Base-by-base conservation (phyloP, 768 basidiomycete genomes). In the Auricularia cornea region DNA sequence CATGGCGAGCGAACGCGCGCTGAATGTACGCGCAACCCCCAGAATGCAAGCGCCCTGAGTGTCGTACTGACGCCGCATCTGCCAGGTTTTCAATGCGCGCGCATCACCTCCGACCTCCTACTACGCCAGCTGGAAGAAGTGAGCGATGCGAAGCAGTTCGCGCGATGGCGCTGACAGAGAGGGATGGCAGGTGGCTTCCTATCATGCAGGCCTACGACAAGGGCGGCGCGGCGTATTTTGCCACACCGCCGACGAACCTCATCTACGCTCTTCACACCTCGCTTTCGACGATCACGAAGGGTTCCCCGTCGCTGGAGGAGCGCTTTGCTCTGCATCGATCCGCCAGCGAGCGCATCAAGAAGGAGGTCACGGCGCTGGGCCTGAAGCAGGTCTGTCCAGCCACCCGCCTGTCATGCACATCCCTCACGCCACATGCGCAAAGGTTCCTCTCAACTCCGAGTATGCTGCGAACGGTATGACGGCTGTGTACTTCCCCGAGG, bases 381-480 rank as follows among this genome's bases (percentile, higher is more conserved):
- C 77, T 98, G 68, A 86, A 78, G 70, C 85, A 85, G 69, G 72
- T 73, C n/a, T 38, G 67, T 35, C 35, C 14, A n/a, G 35, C 56
- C 23, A 16, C 33, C 2, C 40, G n/a, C 59, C 14, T 61, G 52
- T 30, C 1, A 12, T 14, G 31, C 48, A 18, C 20, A 35, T 40
- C 59, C n/a, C 29, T 35, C 1, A 26, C 31, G 12, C 26, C 44
- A 0, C 28, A 32, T 56, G 4, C 48, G 26, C 48, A n/a, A 33
- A 77, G 70, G 79, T 98, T 8, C 84, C 95, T 8, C 70, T 83
- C 12, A 77, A 81, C 30, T 78, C 84, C 1, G 76, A 80, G 2
- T 80, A 83, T 63, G 82, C 89, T 20, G 95, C 97, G 3, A 96
- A 95, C 71, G 95, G 96, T 44, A 98, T 99, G 97, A 91, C 89